Evolutionary conservation across 345 rosid genomes (phyloP), one percentile per base, ranked within the genome.

Genomic region (Lagerstroemia speciosa): DNA sequence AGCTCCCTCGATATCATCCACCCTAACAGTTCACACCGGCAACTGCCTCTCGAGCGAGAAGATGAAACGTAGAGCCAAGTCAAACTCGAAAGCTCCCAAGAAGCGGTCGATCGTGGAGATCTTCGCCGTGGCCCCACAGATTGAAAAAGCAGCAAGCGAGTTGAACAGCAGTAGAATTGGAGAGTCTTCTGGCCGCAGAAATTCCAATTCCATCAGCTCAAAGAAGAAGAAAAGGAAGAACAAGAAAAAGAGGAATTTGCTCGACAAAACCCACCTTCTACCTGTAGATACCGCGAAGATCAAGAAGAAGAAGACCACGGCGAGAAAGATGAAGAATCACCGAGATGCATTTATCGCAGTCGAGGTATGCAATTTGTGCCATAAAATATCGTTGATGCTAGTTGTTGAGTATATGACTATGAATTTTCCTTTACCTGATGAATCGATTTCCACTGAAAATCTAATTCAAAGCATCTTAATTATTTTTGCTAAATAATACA

Each of bases 51-150:
- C 32, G 32, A 62, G 68, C 72, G 48, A 68, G 68, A 30, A 75
- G 75, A 69, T 67, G 73, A 65, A 67, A 66, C 58, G 40, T 60
- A 66, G 29, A 46, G 9, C 83, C 15, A 78, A 66, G 74, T 67
- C 67, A 2, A 83, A 78, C 69, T 71, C 79, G 48, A 85, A 38
- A 58, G 55, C 76, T 5, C 81, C 78, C 48, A 82, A 83, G 76
- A 85, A 82, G 70, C 83, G 89, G 48, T 85, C 85, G 66, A 78
- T 87, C 67, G 68, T 46, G 3, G 87, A 84, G 69, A 83, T 84
- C 64, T 80, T 83, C 27, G 84, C 88, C 16, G 74, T 71, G 55
- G 73, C 86, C 22, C 90, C 81, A 11, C 83, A 73, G 69, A 75
- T 83, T 69, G 65, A 45, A 29, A 37, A 32, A 20, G 38, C 48